Conservation (phyloP, 2,329 filamentous ascomycete genomes). For the Xylaria sp. region DNA sequence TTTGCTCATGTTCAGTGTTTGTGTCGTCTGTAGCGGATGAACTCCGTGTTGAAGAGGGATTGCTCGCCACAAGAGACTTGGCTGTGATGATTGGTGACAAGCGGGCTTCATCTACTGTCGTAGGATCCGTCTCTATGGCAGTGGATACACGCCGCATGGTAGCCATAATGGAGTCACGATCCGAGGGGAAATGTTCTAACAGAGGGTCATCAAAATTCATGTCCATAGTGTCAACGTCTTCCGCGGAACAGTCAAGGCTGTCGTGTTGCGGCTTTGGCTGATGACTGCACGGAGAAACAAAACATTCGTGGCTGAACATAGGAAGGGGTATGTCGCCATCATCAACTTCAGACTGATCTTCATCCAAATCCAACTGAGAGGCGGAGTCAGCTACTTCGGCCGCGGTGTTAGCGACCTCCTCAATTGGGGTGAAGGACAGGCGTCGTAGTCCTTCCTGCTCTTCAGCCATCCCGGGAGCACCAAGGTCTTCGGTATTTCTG, state of each 20-base stretch:
- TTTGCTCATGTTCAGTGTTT: slow-evolving; percentile 16
- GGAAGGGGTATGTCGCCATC: slow-evolving; percentile 33
- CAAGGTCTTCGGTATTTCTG: slow-evolving; percentile 45
- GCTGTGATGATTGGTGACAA: slow-evolving; percentile 37
- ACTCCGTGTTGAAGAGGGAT: slow-evolving; percentile 1
- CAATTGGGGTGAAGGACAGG: slow-evolving; percentile 54
- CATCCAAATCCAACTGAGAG: slow-evolving; percentile 50
- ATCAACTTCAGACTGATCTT: slow-evolving; percentile 23
- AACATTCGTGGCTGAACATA: slow-evolving; percentile 47
- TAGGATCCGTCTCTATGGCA: slow-evolving; percentile 45
- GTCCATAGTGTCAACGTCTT: slow-evolving; percentile 25
- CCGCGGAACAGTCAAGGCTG: not conserved
- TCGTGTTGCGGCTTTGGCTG: slow-evolving; percentile 16
- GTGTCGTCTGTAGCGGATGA: slow-evolving; percentile 12
- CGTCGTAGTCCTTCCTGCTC: slow-evolving; percentile 50
- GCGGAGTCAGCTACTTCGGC: slow-evolving; percentile 59
- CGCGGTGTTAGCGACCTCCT: slow-evolving; percentile 56
- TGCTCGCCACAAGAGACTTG: slow-evolving; percentile 2
- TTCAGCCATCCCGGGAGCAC: slow-evolving; percentile 50
- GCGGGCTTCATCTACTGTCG: slow-evolving; percentile 38
- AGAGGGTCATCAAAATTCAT: slow-evolving; percentile 47
- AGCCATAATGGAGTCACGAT: slow-evolving; percentile 48
- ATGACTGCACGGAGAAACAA: slow-evolving; percentile 27
- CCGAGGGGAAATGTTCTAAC: slow-evolving; percentile 48
- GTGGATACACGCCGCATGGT: slow-evolving; percentile 48